These are phyloP conservation scores for Pestalotiopsis fici DNA, from an alignment of 2,329 filamentous ascomycete genomes.

Conservation along the genomic window DNA sequence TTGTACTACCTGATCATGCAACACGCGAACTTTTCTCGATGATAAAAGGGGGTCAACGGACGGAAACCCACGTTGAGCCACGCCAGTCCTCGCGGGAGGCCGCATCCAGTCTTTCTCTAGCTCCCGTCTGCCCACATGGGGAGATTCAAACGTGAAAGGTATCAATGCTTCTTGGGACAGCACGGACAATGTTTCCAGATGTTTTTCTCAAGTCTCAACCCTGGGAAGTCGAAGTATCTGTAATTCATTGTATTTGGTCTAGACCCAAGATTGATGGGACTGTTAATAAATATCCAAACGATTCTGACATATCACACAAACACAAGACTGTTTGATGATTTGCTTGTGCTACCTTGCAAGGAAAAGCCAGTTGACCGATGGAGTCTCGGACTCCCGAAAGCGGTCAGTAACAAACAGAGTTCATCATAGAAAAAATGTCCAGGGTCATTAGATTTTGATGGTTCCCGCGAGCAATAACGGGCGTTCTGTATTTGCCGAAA, in stretches of 20 bases:
- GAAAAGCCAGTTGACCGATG: no score
- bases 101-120: background rate
- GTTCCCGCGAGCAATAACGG: background rate
- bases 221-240: background rate
- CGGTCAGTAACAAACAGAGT: no score
- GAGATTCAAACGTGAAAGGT: background rate
- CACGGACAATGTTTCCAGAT: background rate
- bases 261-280: background rate
- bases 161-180: background rate
- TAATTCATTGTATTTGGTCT: background rate
- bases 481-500: background rate
- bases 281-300: no score
- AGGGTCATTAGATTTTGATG: background rate
- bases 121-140: background rate
- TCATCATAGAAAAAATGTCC: no score
- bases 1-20: background rate
- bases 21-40: background rate
- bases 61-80: background rate
- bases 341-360: no score
- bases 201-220: background rate
- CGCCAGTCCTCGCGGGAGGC: background rate
- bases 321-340: no score
- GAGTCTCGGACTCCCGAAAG: no score
- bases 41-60: background rate
- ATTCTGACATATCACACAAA: no score